phyloP scores from a whole-genome alignment of 306 rosid species.

The Inga leiocalycina region DNA sequence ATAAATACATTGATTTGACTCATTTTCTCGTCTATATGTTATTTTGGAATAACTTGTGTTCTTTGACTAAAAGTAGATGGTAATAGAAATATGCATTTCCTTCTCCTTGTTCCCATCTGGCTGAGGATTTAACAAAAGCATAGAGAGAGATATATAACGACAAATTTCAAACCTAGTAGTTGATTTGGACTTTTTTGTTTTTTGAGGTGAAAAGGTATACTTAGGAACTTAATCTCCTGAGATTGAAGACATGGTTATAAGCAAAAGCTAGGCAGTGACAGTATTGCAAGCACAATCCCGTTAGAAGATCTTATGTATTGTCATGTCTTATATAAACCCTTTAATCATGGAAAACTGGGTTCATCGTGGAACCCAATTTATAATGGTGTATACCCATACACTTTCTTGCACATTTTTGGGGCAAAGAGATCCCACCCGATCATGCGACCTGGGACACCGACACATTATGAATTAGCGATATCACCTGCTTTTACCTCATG shows the following conservation, averaged over 20 bases:
- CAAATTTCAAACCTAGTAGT: background rate
- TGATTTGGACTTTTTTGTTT: background rate
- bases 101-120: background rate
- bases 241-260: background rate
- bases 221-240: background rate
- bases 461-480: slow-evolving; percentile 47
- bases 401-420: slow-evolving; percentile 23
- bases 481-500: slow-evolving; percentile 38
- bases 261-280: background rate
- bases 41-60: background rate
- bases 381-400: background rate
- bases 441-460: slow-evolving; percentile 39
- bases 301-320: background rate
- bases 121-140: background rate
- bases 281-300: slow-evolving; percentile 32
- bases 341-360: slow-evolving; percentile 31
- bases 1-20: background rate
- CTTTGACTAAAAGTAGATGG: background rate
- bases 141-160: background rate
- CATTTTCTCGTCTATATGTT: background rate
- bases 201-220: too few relatives aligned
- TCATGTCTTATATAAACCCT: background rate
- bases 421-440: slow-evolving; percentile 31
- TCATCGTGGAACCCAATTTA: slow-evolving; percentile 19
- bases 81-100: background rate